Evolutionary conservation across 768 basidiomycete genomes (phyloP).

Genomic region (Tylopilus sp.): DNA sequence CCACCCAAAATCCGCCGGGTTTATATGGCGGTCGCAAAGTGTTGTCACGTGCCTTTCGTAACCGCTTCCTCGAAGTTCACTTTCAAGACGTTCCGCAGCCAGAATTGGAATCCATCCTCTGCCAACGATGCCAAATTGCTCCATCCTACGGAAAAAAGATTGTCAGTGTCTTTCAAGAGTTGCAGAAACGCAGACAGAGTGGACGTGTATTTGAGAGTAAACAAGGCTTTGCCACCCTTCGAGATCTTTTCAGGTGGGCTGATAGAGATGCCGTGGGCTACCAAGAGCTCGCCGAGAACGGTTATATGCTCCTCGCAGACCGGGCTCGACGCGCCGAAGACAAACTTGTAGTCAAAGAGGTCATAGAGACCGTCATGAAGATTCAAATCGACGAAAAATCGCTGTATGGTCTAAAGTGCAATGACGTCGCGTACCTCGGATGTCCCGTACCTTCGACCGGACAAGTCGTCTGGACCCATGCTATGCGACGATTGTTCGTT

Average conservation of each 20-base stretch:
- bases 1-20: slow-evolving; percentile 97
- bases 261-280: slow-evolving; percentile 84
- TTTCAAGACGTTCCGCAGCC: slow-evolving; percentile 95
- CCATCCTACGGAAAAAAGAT: slow-evolving; percentile 92
- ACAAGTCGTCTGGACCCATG: slow-evolving; percentile 84
- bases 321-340: slow-evolving; percentile 83
- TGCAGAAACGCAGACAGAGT: slow-evolving; percentile 88
- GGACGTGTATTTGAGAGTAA: slow-evolving; percentile 96
- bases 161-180: slow-evolving; percentile 86
- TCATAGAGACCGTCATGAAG: slow-evolving; percentile 86
- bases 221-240: slow-evolving; percentile 93
- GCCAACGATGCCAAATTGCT: slow-evolving; percentile 86
- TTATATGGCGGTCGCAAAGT: slow-evolving; percentile 94
- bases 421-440: slow-evolving; percentile 52
- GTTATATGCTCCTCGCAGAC: slow-evolving; percentile 96
- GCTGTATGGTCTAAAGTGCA: slow-evolving; percentile 59
- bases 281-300: slow-evolving; percentile 91
- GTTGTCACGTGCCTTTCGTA: slow-evolving; percentile 92
- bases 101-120: slow-evolving; percentile 93
- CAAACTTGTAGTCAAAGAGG: slow-evolving; percentile 84
- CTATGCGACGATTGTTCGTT: slow-evolving; percentile 87
- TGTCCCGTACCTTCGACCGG: slow-evolving; percentile 45
- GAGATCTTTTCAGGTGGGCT: slow-evolving; percentile 98
- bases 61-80: slow-evolving; percentile 96
- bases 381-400: slow-evolving; percentile 71